A percentile compares a stretch with the other conserved stretches of the same genome.
These are phyloP conservation scores for Helicostylum pulchrum DNA, from an alignment of 192 early-diverging fungal genomes.

Conservation along the genomic window DNA sequence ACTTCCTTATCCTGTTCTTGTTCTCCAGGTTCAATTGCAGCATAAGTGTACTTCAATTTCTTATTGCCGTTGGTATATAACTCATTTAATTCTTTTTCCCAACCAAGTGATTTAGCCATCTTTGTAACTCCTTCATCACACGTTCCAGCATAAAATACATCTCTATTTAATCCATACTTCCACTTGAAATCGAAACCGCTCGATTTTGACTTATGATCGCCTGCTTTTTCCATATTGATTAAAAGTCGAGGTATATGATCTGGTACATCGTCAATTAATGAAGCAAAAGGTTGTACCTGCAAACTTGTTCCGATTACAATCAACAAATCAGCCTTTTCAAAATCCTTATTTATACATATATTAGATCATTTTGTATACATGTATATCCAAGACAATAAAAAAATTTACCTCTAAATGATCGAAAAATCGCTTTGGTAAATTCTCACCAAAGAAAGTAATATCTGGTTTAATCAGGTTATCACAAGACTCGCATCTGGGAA, in stretches of 20 bases:
- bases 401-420: conserved; percentile 40
- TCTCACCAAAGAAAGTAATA: conserved; percentile 96
- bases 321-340: conserved; percentile 74
- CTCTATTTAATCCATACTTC: conserved; percentile 59
- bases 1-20: conserved; percentile 17
- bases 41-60: conserved; percentile 30
- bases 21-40: conserved; percentile 4
- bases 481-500: conserved; percentile 73
- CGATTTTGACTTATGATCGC: conserved; percentile 33
- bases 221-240: conserved; percentile 85
- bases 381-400: not conserved
- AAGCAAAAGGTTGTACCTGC: conserved; percentile 87
- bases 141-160: conserved; percentile 75
- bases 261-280: conserved; percentile 65
- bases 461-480: conserved; percentile 81
- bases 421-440: conserved; percentile 76
- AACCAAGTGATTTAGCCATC: conserved; percentile 72
- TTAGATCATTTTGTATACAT: not conserved
- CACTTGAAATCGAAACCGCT: conserved; percentile 84
- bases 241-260: conserved; percentile 75
- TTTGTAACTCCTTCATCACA: conserved; percentile 77
- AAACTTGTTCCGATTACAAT: conserved; percentile 95
- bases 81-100: conserved; percentile 40
- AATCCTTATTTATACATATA: conserved; percentile 46
- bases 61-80: conserved; percentile 22